Base-by-base conservation (phyloP, 176 grass and related monocot genomes). In the Chloris gayana region DNA sequence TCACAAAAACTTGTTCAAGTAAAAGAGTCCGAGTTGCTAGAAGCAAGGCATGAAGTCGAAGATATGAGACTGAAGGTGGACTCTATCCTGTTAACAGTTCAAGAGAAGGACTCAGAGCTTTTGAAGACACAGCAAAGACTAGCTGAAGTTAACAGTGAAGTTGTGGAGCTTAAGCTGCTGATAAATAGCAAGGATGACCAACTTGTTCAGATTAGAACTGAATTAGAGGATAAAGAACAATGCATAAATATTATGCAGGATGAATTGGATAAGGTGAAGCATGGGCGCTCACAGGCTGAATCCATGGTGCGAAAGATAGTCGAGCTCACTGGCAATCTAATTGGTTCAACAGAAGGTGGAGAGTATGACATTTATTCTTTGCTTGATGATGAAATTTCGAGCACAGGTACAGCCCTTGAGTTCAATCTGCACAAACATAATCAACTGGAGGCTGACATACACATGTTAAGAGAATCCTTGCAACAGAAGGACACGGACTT, bases 71-170 rank as follows among this genome's bases (percentile, higher is more conserved):
- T 69, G 29, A 92, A 89, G 88, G 60, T 93, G 41, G 86, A 82
- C 33, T 89, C 88, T 59, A 76, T 93, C 45, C 86, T 87, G 73
- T 42, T 79, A 80, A 33, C 84, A 45, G 41, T 91, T 80, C 75
- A 73, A 78, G 85, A 85, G 84, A 97, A 93, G 59, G 91, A 93
- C 88, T 77, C 65, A 46, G 94, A 93, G 56, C 89, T 91, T 83
- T 35, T 77, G 14, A 79, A 84, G 41, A 85, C 86, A 69, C 81
- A 89, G 38, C 73, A 73, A 53, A 90, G 79, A 32, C 76, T 90
- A 39, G 78, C 73, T 61, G 72, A 86, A 75, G 82, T 86, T 69
- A 86, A 87, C 30, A 67, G 14, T 82, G 83, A 90, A 50, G 70
- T 92, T 69, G 39, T 46, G 34, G 73, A 79, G 25, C 80, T 88